Percentiles rank a stretch among this genome's conserved stretches.
These are phyloP conservation scores for Sequoiadendron giganteum DNA, from an alignment of 75 land plant species.

Conservation along the genomic window DNA sequence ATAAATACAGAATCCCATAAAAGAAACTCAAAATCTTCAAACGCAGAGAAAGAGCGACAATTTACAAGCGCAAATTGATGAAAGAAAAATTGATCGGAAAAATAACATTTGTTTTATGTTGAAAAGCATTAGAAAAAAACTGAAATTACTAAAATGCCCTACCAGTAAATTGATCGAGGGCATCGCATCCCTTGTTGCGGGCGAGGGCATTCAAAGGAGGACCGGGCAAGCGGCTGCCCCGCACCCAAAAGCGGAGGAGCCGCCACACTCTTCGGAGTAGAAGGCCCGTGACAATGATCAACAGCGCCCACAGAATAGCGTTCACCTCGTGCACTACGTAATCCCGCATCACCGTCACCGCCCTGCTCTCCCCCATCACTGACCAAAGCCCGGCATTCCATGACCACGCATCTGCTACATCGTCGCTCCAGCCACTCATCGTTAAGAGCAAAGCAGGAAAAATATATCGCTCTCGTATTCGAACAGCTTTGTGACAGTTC, in stretches of 20 bases:
- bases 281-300: conserved; percentile 41
- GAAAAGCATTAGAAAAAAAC: background rate
- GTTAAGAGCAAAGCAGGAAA: background rate
- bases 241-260: conserved; percentile 41
- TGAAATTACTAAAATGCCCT: background rate
- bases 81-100: background rate
- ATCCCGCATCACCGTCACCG: background rate
- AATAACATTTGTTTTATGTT: background rate
- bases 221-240: conserved; percentile 43
- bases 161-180: conserved; percentile 1
- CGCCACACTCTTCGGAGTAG: conserved; percentile 22
- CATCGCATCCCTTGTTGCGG: conserved; percentile 8
- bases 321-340: conserved; percentile 35
- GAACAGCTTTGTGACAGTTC: background rate
- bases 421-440: background rate
- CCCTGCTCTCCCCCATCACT: background rate
- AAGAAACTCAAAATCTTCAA: no score
- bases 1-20: no score
- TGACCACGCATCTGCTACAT: background rate
- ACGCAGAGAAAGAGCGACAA: background rate
- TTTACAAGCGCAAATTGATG: background rate
- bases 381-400: background rate
- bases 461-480: background rate
- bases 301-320: conserved; percentile 48
- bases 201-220: conserved; percentile 42